Conservation (phyloP, 106 monocot genomes). For the Posidonia australis region DNA sequence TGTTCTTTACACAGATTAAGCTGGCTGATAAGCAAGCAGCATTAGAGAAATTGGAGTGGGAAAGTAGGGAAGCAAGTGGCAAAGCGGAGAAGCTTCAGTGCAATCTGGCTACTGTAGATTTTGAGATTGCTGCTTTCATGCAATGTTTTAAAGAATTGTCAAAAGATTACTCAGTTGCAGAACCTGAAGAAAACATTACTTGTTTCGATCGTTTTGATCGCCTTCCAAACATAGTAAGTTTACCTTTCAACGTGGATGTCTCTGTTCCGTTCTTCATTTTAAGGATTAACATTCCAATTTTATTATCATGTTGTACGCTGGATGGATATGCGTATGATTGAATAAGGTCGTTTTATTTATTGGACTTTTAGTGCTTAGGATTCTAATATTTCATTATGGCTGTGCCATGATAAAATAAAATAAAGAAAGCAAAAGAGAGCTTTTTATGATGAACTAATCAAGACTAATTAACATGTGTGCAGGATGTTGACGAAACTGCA, state of each 20-base stretch:
- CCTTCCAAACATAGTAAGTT: conserved; percentile 43
- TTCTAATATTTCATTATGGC: no score
- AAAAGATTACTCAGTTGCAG: conserved; percentile 19
- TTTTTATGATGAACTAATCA: background rate
- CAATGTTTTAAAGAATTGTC: conserved; percentile 51
- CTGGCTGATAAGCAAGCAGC: conserved; percentile 92
- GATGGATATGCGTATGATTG: background rate
- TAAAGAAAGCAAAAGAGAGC: background rate
- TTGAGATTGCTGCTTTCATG: conserved; percentile 48
- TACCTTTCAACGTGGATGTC: background rate
- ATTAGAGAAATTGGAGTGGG: conserved; percentile 76
- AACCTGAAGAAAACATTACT: conserved; percentile 20
- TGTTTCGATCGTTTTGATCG: conserved; percentile 28
- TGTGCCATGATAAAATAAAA: background rate
- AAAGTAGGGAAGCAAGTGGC: conserved; percentile 51
- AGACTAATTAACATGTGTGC: background rate
- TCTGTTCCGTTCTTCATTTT: background rate
- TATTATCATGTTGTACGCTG: no score
- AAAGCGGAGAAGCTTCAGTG: conserved; percentile 69
- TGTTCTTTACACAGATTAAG: conserved; percentile 40
- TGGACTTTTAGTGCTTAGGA: no score
- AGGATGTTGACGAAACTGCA: conserved; percentile 32
- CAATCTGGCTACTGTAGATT: conserved; percentile 35
- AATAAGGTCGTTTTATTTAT: no score
- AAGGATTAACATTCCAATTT: background rate